These are phyloP conservation scores for Hirsutella rhossiliensis DNA, from an alignment of 2,329 filamentous ascomycete genomes.

Conservation along the genomic window DNA sequence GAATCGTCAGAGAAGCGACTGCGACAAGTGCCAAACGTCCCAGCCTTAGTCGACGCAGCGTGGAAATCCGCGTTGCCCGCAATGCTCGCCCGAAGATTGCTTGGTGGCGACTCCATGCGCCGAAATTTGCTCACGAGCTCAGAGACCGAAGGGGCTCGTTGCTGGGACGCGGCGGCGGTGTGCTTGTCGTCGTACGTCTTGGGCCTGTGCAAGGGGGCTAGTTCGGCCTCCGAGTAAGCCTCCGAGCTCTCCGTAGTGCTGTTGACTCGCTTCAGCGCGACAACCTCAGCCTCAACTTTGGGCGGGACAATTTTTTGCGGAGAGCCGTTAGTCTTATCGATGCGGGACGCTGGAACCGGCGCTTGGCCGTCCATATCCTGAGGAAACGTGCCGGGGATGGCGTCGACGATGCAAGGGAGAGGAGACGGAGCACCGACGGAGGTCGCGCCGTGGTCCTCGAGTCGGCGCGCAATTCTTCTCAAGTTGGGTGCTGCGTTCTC, in stretches of 20 bases:
- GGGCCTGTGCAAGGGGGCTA: not conserved
- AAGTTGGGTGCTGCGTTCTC: not conserved
- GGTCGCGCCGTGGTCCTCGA: no score
- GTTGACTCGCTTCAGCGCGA: no score
- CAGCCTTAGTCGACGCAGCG: not conserved
- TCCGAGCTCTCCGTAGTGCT: not conserved
- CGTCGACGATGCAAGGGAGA: no score
- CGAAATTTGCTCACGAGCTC: constrained; percentile 13
- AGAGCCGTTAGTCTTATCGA: no score
- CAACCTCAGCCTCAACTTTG: no score
- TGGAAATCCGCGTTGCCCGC: not conserved
- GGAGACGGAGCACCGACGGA: no score
- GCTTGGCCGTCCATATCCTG: no score
- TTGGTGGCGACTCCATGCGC: constrained; percentile 8
- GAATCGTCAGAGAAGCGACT: constrained; percentile 5
- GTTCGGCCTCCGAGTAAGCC: not conserved
- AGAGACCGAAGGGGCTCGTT: constrained; percentile 10
- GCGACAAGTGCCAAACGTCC: constrained; percentile 3
- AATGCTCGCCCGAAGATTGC: not conserved
- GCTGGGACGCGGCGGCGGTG: not conserved
- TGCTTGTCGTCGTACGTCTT: not conserved
- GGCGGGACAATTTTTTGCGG: no score
- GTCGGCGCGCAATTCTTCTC: not conserved
- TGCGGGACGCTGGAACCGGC: no score
- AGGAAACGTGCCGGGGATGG: no score